phyloP scores from a whole-genome alignment of 768 basidiomycete species.

The Trametes gibbosa region DNA sequence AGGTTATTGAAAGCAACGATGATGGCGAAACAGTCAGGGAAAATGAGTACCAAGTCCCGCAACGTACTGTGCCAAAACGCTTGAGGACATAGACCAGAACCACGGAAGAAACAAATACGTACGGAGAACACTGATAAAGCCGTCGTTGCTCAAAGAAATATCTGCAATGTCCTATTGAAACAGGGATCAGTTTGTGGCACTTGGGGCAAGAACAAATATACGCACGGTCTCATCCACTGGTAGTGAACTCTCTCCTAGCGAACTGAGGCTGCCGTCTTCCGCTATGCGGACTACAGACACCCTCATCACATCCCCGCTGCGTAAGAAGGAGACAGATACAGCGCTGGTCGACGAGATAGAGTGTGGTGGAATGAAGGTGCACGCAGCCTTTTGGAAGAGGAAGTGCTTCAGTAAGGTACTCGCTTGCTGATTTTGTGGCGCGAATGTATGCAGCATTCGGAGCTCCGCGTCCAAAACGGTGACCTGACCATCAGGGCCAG shows the following conservation, averaged over 20 bases:
- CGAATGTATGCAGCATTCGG: slow-evolving; percentile 22
- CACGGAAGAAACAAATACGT: slow-evolving; percentile 11
- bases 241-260: slow-evolving; percentile 13
- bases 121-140: slow-evolving; percentile 32
- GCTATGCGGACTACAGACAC: slow-evolving; percentile 13
- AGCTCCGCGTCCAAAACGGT: slow-evolving; percentile 32
- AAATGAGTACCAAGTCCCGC: slow-evolving; percentile 22
- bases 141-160: slow-evolving; percentile 30
- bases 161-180: slow-evolving; percentile 26
- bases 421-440: slow-evolving; percentile 12
- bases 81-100: not conserved
- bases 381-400: slow-evolving; percentile 26
- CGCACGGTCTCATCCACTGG: slow-evolving; percentile 17
- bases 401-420: slow-evolving; percentile 25
- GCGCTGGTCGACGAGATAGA: slow-evolving; percentile 11
- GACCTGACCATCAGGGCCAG: slow-evolving; percentile 34
- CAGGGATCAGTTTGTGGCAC: not conserved
- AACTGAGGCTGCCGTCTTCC: not conserved
- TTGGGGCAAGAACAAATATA: not conserved
- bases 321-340: slow-evolving; percentile 11
- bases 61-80: slow-evolving; percentile 9
- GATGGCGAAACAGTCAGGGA: slow-evolving; percentile 7
- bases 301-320: not conserved
- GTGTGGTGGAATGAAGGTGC: slow-evolving; percentile 17
- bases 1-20: slow-evolving; percentile 8